A percentile compares a stretch with the other conserved stretches of the same genome.
Evolutionary conservation across 2,329 filamentous ascomycete genomes (phyloP).

Genomic region (Diaporthe capsici): DNA sequence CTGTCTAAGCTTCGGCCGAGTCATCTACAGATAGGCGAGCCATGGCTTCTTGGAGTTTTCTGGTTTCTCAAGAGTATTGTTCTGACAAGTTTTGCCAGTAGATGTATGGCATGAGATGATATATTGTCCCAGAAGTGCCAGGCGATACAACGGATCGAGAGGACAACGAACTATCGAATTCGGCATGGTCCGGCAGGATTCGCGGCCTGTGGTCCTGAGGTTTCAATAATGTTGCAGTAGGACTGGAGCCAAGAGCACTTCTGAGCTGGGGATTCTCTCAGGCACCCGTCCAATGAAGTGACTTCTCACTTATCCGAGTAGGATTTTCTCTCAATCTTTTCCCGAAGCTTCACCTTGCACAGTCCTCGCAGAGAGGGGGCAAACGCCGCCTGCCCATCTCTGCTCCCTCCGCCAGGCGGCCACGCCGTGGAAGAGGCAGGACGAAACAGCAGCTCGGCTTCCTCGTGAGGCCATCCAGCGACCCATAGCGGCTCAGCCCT

Average conservation of each 20-base stretch:
- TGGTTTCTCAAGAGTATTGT: background rate
- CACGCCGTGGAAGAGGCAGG: background rate
- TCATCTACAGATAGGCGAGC: background rate
- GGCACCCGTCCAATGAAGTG: background rate
- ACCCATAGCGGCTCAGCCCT: constrained; percentile 1
- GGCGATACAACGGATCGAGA: background rate
- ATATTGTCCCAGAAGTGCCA: background rate
- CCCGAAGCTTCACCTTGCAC: background rate
- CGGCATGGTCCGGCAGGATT: background rate
- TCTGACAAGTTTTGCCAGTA: background rate
- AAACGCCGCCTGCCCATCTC: background rate
- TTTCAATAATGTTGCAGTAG: background rate
- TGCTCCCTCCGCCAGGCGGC: background rate
- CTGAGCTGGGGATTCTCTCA: background rate
- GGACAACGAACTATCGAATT: background rate
- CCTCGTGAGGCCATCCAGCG: constrained; percentile 10
- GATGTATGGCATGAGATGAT: background rate
- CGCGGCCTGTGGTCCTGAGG: background rate
- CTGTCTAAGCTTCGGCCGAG: background rate
- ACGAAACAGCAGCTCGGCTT: constrained; percentile 19
- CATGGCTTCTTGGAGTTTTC: background rate
- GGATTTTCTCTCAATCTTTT: background rate
- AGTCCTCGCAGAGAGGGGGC: constrained; percentile 9
- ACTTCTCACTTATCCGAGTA: background rate
- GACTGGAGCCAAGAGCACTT: background rate